Conservation (phyloP, 2,329 filamentous ascomycete species). For the Chaetomium strumarium region DNA sequence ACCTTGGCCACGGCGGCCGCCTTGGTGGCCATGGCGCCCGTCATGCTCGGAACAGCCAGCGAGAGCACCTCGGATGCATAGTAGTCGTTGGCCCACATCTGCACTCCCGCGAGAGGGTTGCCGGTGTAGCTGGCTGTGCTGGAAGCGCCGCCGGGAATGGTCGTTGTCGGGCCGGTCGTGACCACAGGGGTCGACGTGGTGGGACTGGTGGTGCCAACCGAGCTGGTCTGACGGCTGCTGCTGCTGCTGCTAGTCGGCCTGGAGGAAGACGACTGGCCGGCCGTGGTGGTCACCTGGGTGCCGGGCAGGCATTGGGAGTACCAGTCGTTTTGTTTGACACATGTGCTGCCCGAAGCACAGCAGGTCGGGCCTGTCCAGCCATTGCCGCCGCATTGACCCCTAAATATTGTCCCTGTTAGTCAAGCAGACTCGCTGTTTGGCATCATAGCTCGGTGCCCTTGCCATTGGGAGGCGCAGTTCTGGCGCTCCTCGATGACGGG, state of each 20-base stretch:
- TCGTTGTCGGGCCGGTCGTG: constrained; percentile 24
- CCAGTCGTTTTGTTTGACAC: constrained; percentile 32
- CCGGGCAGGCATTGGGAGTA: constrained; percentile 39
- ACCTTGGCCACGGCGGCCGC: constrained; percentile 47
- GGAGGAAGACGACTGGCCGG: neutral
- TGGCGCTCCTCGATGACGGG: constrained; percentile 40
- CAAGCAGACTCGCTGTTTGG: neutral
- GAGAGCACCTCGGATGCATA: constrained; percentile 50
- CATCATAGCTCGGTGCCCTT: constrained; percentile 8
- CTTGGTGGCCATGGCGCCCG: constrained; percentile 47
- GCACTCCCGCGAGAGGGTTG: constrained; percentile 48
- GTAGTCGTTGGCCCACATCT: constrained; percentile 48
- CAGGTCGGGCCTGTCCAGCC: constrained; percentile 40
- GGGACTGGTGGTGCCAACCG: constrained; percentile 11
- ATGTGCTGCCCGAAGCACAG: constrained; percentile 37
- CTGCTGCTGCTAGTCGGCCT: constrained; percentile 16
- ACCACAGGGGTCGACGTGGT: constrained; percentile 32
- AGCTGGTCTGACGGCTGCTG: constrained; percentile 9
- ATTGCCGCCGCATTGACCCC: constrained; percentile 41
- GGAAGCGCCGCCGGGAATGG: constrained; percentile 28
- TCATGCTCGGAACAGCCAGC: constrained; percentile 57
- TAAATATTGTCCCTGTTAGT: constrained; percentile 6
- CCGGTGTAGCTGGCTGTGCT: constrained; percentile 42
- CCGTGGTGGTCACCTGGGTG: constrained; percentile 16
- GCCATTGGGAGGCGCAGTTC: constrained; percentile 32